Percentiles rank a stretch among this genome's conserved stretches.
These are phyloP conservation scores for Solanum peruvianum DNA, from an alignment of 257 asterid genomes.

Conservation along the genomic window DNA sequence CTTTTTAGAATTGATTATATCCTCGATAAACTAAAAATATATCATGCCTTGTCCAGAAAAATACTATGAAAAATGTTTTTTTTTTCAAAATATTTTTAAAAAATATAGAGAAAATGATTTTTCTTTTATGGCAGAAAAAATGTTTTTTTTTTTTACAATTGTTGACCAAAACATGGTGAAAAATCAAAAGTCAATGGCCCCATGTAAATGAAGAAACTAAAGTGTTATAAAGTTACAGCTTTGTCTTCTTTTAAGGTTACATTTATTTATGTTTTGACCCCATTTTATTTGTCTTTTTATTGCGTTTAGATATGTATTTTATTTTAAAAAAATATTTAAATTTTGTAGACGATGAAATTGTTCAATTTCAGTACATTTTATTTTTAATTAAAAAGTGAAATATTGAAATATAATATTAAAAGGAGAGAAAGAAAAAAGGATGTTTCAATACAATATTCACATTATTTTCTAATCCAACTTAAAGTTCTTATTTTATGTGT, in stretches of 20 bases:
- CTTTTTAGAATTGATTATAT: no score
- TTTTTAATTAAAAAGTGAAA: background rate
- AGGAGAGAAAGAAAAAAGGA: background rate
- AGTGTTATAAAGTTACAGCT: background rate
- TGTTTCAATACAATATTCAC: background rate
- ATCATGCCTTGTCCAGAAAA: no score
- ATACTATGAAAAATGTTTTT: no score
- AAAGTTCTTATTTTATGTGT: background rate
- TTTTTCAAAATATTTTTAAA: fast-evolving
- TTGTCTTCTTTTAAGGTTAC: background rate
- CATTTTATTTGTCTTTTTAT: background rate
- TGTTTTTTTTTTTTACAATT: background rate
- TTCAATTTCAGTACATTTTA: background rate
- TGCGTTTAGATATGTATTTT: no score
- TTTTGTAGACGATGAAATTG: background rate
- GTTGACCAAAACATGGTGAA: background rate
- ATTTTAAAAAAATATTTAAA: background rate
- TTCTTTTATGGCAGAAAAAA: no score
- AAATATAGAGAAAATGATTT: no score
- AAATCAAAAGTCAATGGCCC: background rate
- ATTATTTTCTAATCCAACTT: background rate
- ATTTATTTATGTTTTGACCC: background rate
- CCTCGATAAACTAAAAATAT: no score
- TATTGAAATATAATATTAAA: background rate
- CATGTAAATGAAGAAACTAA: background rate